These are phyloP conservation scores for Solanum rostratum DNA, from an alignment of 257 asterid genomes.

Conservation along the genomic window DNA sequence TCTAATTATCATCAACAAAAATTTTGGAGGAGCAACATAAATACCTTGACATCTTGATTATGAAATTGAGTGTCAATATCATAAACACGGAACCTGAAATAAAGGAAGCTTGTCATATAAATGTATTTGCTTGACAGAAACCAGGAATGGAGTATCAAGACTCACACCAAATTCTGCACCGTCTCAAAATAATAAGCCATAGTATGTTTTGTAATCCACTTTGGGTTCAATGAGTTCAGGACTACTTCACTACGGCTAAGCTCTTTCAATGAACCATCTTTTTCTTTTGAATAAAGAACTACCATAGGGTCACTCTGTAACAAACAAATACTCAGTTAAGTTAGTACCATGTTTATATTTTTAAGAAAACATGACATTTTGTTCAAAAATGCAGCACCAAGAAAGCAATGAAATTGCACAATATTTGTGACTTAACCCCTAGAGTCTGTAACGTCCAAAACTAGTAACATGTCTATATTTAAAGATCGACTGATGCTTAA, in stretches of 20 bases:
- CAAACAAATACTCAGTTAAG: slow-evolving; percentile 14
- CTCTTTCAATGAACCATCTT: slow-evolving; percentile 77
- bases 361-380: not conserved
- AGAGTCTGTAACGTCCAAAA: not conserved
- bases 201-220: slow-evolving; percentile 69
- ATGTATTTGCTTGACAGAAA: slow-evolving; percentile 5
- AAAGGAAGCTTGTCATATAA: slow-evolving; percentile 7
- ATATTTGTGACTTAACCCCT: not conserved
- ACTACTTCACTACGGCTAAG: slow-evolving; percentile 92
- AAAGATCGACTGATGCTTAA: not conserved
- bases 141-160: slow-evolving; percentile 15
- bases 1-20: not conserved
- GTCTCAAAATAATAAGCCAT: slow-evolving; percentile 82
- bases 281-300: slow-evolving; percentile 56
- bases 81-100: slow-evolving; percentile 71
- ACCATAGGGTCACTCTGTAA: slow-evolving; percentile 98
- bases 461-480: not conserved
- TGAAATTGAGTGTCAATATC: slow-evolving; percentile 91
- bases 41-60: slow-evolving; percentile 66
- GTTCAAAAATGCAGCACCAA: not conserved
- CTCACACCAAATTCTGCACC: slow-evolving; percentile 96
- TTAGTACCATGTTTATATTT: not conserved
- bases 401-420: not conserved
- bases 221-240: slow-evolving; percentile 80
- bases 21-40: not conserved